Conservation (phyloP, 2,329 filamentous ascomycete genomes). For the Fusarium sp. region DNA sequence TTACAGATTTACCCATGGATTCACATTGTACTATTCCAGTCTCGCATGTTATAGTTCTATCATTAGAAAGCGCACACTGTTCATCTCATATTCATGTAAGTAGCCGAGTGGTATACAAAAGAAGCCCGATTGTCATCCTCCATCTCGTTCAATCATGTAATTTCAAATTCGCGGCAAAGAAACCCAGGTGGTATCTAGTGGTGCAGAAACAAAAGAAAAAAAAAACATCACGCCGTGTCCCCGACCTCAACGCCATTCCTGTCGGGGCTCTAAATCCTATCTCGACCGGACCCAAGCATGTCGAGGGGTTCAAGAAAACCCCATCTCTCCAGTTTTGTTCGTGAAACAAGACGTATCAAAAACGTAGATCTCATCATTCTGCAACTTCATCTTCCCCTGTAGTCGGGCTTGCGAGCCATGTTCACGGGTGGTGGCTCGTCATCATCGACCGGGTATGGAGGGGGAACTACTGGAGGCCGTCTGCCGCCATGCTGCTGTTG, state of each 20-base stretch:
- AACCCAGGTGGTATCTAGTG: conserved; percentile 42
- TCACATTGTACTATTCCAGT: neutral
- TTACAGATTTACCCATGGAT: neutral
- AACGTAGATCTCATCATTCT: neutral
- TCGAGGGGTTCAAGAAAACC: neutral
- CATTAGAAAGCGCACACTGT: neutral
- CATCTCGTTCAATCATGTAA: conserved; percentile 14
- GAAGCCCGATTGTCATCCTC: conserved; percentile 2
- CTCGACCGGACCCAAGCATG: neutral
- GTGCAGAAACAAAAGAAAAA: conserved; percentile 33
- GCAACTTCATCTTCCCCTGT: conserved; percentile 57
- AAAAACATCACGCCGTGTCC: conserved; percentile 12
- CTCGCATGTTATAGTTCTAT: neutral
- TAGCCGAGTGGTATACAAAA: conserved; percentile 12
- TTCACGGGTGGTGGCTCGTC: conserved; percentile 87
- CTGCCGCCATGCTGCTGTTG: conserved; percentile 45
- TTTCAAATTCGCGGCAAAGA: conserved; percentile 20
- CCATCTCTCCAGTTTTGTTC: neutral
- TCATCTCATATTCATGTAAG: conserved; percentile 6
- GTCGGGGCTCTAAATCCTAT: conserved; percentile 14
- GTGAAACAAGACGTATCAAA: neutral
- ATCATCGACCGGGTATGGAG: conserved; percentile 86
- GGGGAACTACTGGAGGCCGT: conserved; percentile 53
- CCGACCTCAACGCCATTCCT: conserved; percentile 24
- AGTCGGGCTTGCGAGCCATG: conserved; percentile 86